Conservation (phyloP, 2,329 filamentous ascomycete genomes). For the Fusarium sp. region DNA sequence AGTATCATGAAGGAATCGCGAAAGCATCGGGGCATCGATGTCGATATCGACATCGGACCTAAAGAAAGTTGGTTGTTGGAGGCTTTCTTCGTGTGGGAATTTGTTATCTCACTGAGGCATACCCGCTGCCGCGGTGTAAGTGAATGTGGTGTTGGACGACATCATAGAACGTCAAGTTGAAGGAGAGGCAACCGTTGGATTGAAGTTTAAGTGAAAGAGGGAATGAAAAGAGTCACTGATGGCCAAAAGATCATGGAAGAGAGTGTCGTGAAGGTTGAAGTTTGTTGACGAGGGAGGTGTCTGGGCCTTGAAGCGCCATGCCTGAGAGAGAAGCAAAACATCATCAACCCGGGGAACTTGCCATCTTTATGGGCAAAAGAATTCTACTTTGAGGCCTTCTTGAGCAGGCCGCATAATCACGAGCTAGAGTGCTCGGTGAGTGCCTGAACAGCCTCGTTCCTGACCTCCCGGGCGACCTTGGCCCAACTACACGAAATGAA, state of each 20-base stretch:
- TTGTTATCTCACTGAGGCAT: neutral
- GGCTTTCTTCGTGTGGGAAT: neutral
- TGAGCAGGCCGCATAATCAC: neutral
- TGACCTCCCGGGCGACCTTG: neutral
- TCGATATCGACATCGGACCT: neutral
- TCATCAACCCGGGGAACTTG: neutral
- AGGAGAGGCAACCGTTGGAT: neutral
- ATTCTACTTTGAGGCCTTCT: neutral
- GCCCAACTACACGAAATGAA: neutral
- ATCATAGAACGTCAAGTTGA: neutral
- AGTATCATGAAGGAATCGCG: constrained; percentile 18
- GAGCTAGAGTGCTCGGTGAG: neutral
- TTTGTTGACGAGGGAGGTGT: neutral
- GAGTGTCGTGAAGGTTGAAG: neutral
- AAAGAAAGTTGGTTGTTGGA: neutral
- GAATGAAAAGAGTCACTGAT: neutral
- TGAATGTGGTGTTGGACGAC: neutral
- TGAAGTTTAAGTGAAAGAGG: neutral
- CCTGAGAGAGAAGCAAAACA: neutral
- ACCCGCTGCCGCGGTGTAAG: neutral
- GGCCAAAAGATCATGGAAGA: neutral
- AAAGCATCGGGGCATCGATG: neutral
- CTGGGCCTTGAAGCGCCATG: neutral
- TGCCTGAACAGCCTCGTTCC: neutral
- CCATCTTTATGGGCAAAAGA: neutral